These are phyloP conservation scores for Stephania yunnanensis DNA, from an alignment of 164 flowering plant species.

Conservation along the genomic window DNA sequence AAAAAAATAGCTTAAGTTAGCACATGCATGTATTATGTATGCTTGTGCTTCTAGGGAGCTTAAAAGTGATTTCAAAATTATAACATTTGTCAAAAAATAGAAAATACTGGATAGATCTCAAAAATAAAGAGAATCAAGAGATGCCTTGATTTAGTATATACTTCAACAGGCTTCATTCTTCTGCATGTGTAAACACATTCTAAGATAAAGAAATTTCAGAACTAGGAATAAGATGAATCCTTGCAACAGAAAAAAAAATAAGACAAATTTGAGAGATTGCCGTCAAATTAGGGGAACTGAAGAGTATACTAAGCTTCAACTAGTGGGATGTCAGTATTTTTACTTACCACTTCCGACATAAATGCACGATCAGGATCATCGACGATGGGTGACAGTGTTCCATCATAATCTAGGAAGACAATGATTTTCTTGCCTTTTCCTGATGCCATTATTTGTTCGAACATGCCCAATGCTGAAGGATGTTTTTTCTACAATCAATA, in stretches of 20 bases:
- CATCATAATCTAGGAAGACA: conserved; percentile 70
- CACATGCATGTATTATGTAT: background rate
- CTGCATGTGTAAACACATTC: background rate
- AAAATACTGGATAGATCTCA: background rate
- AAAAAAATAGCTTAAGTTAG: background rate
- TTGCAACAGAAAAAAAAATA: background rate
- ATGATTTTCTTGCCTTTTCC: conserved; percentile 45
- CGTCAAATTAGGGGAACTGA: background rate
- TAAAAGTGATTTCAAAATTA: background rate
- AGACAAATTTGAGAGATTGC: background rate
- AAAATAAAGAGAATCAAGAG: background rate
- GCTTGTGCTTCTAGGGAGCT: background rate
- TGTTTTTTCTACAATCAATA: conserved; percentile 35
- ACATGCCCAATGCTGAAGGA: conserved; percentile 53
- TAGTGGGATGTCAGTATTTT: background rate
- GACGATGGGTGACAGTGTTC: conserved; percentile 65
- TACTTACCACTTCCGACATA: conserved; percentile 56
- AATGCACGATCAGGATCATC: conserved; percentile 58
- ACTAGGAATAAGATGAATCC: background rate
- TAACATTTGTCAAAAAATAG: background rate
- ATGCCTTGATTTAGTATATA: background rate
- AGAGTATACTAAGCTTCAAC: background rate
- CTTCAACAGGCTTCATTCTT: background rate
- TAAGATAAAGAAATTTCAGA: background rate
- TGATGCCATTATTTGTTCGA: conserved; percentile 32